phyloP scores from a whole-genome alignment of 352 stramenopile genomes.

The Blastocystis sp. region DNA sequence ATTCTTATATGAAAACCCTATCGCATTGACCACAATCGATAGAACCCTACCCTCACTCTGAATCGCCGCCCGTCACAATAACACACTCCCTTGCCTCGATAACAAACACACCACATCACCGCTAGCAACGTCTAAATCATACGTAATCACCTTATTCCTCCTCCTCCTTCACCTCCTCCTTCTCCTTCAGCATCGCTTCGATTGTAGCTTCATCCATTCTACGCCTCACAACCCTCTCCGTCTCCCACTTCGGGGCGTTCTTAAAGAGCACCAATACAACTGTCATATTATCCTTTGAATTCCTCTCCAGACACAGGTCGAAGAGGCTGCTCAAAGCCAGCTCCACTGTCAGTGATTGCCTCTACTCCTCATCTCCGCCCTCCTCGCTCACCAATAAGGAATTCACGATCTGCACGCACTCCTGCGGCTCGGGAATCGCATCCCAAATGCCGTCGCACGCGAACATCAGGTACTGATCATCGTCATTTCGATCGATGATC shows the following conservation, averaged over 20 bases:
- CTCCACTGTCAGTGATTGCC: constrained; percentile 20
- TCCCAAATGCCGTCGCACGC: constrained; percentile 91
- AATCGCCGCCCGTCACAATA: not conserved
- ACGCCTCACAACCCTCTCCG: not conserved
- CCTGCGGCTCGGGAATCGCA: constrained; percentile 86
- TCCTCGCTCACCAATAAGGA: constrained; percentile 78
- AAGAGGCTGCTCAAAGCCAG: constrained; percentile 71
- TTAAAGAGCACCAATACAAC: constrained; percentile 78
- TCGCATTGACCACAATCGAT: not conserved
- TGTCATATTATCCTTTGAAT: constrained; percentile 79
- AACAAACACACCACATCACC: not conserved
- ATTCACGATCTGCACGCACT: constrained; percentile 77
- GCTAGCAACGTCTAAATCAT: constrained; percentile 28
- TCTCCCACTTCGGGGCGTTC: constrained; percentile 73
- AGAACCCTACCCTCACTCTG: not conserved
- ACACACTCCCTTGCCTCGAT: constrained; percentile 1
- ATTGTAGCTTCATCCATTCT: constrained; percentile 42
- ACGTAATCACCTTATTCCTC: not conserved
- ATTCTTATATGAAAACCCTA: too few relatives aligned
- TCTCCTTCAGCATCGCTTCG: constrained; percentile 1
- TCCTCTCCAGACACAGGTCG: constrained; percentile 77
- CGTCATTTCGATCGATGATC: constrained; percentile 80
- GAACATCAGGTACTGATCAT: constrained; percentile 87
- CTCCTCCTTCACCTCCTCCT: not conserved
- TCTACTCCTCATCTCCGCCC: constrained; percentile 78